Base-by-base conservation (phyloP, 1,139 yeast species). In the Debaryomyces coudertii region DNA sequence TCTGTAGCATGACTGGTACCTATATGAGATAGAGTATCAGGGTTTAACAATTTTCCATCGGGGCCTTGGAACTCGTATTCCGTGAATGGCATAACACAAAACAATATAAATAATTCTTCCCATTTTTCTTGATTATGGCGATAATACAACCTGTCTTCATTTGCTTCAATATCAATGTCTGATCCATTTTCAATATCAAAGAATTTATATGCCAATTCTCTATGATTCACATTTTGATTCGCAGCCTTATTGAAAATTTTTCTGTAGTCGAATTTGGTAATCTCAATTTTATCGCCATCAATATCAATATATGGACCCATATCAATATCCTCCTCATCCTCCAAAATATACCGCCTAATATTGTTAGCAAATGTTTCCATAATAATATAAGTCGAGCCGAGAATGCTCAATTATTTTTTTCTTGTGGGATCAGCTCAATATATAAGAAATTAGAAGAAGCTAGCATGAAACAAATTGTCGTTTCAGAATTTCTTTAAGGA, bases 41-140 rank as follows among this genome's bases (percentile, higher is more conserved):
- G 37, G 18, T 40, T 36, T 12, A 40, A 11, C 34, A 40, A 14
- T 14, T 24, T 24, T 22, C 31, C 42, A 40, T 12, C 34, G 20
- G 27, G 12, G 23, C 34, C 36, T 23, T 20, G 28, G 23, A 30
- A 39, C 15, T 31, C 42, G 18, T 39, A 39, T n/a, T 39, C 42
- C 5, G 42, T 39, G 29, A 39, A 39, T 9, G 42, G 42, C 20
- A 39, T 31, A 31, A 39, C 36, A 15, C 25, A 29, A 31, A 39
- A 39, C 18, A 39, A 39, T 4, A 39, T 39, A 23, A 20, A 39
- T 20, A 33, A 27, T 29, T 20, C 42, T 30, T 39, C 30, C 42
- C 42, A 29, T 14, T 23, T 6, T 5, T 22, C 27, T n/a, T 12
- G 20, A 39, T 39, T 20, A 16, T 38, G 27, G 3, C 9, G 9